Percentiles rank a stretch among this genome's conserved stretches.
These are phyloP conservation scores for Cladosporium sp. DNA, from an alignment of 2,329 filamentous ascomycete genomes.

Conservation along the genomic window DNA sequence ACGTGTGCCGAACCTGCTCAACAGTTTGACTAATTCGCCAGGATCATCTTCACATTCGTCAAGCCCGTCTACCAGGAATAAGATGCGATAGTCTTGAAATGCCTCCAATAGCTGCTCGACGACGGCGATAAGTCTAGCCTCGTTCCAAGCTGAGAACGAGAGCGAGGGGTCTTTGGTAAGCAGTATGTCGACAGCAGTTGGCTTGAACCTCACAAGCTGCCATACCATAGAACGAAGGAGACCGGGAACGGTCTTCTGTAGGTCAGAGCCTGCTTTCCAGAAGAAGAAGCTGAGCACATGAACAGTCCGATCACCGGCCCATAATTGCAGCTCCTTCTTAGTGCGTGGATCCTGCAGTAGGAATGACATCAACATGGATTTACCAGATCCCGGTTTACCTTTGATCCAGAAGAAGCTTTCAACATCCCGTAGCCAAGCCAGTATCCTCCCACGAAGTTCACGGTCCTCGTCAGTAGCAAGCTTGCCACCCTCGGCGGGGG, in stretches of 20 bases:
- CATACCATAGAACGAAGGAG: background rate
- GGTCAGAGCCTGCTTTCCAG: background rate
- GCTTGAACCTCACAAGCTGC: background rate
- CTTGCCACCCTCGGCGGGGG: no score
- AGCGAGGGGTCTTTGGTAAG: background rate
- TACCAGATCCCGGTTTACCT: conserved; percentile 5
- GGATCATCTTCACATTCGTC: conserved; percentile 4
- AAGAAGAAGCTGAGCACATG: conserved; percentile 2
- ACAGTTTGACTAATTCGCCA: background rate
- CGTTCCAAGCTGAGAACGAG: background rate
- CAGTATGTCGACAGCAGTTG: background rate
- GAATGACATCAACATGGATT: conserved; percentile 4
- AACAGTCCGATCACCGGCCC: background rate
- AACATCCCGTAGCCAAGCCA: background rate
- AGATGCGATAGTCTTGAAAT: background rate
- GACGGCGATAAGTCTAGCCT: background rate
- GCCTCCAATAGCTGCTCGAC: background rate
- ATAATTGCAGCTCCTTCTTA: background rate
- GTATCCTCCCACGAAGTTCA: background rate
- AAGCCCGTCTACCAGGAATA: conserved; percentile 7
- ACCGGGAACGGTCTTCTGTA: background rate
- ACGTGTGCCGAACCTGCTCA: background rate
- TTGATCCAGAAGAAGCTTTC: background rate
- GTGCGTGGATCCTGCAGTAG: background rate
- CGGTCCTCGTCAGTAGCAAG: no score